A percentile compares a stretch with the other conserved stretches of the same genome.
These are phyloP conservation scores for Huntiella abstrusa DNA, from an alignment of 2,329 filamentous ascomycete species.

Conservation along the genomic window DNA sequence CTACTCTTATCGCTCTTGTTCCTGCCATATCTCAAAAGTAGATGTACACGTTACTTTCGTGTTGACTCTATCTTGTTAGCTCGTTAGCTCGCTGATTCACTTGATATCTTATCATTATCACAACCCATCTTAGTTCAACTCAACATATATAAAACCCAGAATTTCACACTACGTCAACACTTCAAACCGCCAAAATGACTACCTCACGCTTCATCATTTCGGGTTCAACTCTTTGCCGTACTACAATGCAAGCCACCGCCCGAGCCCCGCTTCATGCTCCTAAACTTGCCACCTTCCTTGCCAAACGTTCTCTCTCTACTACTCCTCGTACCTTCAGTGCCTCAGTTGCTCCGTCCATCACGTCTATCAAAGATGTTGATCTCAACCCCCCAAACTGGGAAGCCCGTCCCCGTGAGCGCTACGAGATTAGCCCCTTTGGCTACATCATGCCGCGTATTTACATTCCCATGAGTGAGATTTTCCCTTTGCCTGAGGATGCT, in stretches of 20 bases:
- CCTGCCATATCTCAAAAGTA: too few species aligned
- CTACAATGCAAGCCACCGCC: too few species aligned
- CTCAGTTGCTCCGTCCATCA: background rate
- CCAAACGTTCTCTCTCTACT: background rate
- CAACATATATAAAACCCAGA: too few species aligned
- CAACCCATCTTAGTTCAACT: too few species aligned
- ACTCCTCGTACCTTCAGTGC: background rate
- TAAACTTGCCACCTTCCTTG: background rate
- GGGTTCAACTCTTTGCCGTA: background rate
- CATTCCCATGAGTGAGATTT: slow-evolving; percentile 1
- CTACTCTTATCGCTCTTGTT: too few species aligned
- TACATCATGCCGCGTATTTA: slow-evolving; percentile 7
- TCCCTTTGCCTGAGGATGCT: background rate
- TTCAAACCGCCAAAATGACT: background rate
- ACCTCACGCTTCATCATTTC: background rate
- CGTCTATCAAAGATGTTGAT: background rate
- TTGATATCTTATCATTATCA: too few species aligned
- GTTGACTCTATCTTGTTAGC: too few species aligned
- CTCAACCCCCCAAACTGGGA: slow-evolving; percentile 4
- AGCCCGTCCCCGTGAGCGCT: background rate
- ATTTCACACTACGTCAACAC: background rate
- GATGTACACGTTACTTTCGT: too few species aligned
- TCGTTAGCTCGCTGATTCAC: too few species aligned
- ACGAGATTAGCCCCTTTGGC: slow-evolving; percentile 5
- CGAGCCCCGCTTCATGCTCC: background rate